Evolutionary conservation across 257 asterid species (phyloP).

Genomic region (Penstemon eatonii): DNA sequence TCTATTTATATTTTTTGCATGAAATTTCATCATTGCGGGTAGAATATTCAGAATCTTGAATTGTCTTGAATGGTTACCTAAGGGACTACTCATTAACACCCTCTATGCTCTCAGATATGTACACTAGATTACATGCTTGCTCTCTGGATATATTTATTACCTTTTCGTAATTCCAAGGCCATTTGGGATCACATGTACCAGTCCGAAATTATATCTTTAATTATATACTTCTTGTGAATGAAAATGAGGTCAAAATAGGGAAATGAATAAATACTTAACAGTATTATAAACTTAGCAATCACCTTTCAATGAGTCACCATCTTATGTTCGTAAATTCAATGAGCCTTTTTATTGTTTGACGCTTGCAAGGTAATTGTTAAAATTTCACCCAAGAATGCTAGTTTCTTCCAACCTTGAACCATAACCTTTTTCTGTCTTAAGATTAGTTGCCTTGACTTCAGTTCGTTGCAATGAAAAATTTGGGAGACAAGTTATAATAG

Average conservation of each 20-base stretch:
- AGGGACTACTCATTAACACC: constrained; percentile 4
- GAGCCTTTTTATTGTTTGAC: neutral
- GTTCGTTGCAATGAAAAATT: too few species aligned
- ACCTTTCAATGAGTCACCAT: neutral
- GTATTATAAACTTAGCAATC: constrained; percentile 5
- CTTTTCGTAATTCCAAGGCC: neutral
- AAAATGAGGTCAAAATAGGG: neutral
- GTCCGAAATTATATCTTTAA: neutral
- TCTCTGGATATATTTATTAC: neutral
- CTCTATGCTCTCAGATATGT: constrained; percentile 7
- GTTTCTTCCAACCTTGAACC: too few species aligned
- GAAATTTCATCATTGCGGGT: constrained; percentile 12
- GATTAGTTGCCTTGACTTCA: too few species aligned
- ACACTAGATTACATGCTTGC: constrained; percentile 3
- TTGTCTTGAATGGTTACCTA: neutral
- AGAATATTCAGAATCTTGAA: neutral
- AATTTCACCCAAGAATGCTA: too few species aligned
- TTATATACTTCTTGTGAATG: neutral
- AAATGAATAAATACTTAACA: constrained; percentile 6
- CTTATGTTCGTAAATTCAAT: constrained; percentile 7
- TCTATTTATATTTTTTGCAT: constrained; percentile 13
- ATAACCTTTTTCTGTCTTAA: too few species aligned
- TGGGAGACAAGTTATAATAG: neutral
- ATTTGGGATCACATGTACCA: neutral
- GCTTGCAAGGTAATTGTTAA: neutral